phyloP scores from a whole-genome alignment of 305 asterid genomes.

The Andrographis paniculata region DNA sequence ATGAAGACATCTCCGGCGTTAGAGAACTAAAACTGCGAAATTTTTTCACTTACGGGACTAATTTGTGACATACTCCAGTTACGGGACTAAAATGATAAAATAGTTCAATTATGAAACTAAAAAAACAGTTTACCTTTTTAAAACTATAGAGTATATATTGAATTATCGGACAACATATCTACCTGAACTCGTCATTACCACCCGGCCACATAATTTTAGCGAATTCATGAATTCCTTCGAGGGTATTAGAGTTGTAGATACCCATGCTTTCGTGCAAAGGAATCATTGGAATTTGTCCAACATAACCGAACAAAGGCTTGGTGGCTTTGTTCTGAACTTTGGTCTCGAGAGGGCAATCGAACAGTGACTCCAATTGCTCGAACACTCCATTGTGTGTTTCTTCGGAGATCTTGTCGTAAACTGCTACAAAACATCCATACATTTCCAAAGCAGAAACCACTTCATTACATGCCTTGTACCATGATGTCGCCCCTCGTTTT shows the following conservation, averaged over 20 bases:
- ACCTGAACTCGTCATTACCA: slow-evolving; percentile 45
- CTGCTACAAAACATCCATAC: slow-evolving; percentile 62
- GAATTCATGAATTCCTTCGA: slow-evolving; percentile 39
- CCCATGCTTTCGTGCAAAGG: slow-evolving; percentile 69
- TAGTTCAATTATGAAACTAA: too few relatives aligned
- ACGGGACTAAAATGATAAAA: too few relatives aligned
- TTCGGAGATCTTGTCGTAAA: slow-evolving; percentile 34
- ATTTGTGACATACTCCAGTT: too few relatives aligned
- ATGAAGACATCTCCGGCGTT: too few relatives aligned
- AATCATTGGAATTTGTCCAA: slow-evolving; percentile 47
- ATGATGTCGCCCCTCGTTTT: slow-evolving; percentile 35
- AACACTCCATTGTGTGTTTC: slow-evolving; percentile 35
- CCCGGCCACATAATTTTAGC: slow-evolving; percentile 58
- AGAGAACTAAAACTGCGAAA: too few relatives aligned
- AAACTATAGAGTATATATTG: too few relatives aligned
- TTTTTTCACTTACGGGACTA: too few relatives aligned
- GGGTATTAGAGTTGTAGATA: slow-evolving; percentile 44
- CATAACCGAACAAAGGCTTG: slow-evolving; percentile 61
- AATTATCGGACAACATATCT: not conserved
- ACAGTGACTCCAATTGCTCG: slow-evolving; percentile 32
- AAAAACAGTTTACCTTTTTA: too few relatives aligned
- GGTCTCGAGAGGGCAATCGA: slow-evolving; percentile 46
- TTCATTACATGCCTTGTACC: slow-evolving; percentile 32
- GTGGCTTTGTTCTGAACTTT: slow-evolving; percentile 57
- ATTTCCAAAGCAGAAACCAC: slow-evolving; percentile 47